Conservation (phyloP, 75 land plant genomes). For the Cryptomeria japonica region DNA sequence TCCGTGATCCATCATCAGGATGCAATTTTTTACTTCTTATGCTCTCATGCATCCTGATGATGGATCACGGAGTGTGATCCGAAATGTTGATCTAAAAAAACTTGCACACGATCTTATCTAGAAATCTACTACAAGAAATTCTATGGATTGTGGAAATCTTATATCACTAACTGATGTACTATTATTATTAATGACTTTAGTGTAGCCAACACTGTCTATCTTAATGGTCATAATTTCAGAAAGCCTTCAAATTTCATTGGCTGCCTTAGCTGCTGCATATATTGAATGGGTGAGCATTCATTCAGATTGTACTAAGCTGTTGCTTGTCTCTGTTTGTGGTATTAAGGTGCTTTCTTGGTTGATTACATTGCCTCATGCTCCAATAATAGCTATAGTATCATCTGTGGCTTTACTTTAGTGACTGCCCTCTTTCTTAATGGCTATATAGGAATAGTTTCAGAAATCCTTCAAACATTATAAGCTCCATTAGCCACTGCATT, state of each 20-base stretch:
- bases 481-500: background rate
- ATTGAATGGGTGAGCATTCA: background rate
- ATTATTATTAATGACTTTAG: background rate
- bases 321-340: background rate
- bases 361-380: background rate
- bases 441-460: background rate
- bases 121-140: too few relatives aligned
- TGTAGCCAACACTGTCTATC: background rate
- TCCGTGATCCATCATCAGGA: too few relatives aligned
- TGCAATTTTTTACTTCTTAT: too few relatives aligned
- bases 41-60: too few relatives aligned
- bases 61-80: too few relatives aligned
- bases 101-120: too few relatives aligned
- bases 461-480: background rate
- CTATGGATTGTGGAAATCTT: too few relatives aligned
- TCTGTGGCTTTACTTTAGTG: background rate
- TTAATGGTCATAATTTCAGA: background rate
- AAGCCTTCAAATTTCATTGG: background rate
- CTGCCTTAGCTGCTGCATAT: background rate
- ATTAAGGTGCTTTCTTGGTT: background rate
- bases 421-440: background rate
- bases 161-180: background rate
- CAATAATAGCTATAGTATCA: background rate
- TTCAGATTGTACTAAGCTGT: background rate
- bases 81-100: too few relatives aligned